phyloP scores from a whole-genome alignment of 2,329 filamentous ascomycete genomes.

The Fonsecaea pedrosoi region DNA sequence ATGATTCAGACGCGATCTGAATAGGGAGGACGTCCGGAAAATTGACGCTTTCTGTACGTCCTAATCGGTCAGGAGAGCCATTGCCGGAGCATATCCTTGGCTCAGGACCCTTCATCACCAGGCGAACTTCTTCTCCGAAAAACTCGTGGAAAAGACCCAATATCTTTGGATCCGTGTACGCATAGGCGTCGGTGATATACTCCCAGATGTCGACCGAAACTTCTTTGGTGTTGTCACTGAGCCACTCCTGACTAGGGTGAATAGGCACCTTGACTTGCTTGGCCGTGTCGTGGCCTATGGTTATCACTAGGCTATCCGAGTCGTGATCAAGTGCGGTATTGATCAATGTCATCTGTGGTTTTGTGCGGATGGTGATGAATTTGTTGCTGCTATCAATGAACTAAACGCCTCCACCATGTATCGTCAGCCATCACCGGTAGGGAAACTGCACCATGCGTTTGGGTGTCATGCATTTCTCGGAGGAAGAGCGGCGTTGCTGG shows the following conservation, averaged over 20 bases:
- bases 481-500: not conserved
- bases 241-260: conserved; percentile 61
- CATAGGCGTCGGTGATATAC: conserved; percentile 62
- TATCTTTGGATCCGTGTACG: conserved; percentile 57
- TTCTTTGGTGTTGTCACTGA: conserved; percentile 59
- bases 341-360: conserved; percentile 68
- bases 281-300: conserved; percentile 43
- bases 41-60: conserved; percentile 60
- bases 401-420: conserved; percentile 10
- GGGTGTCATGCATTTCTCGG: not conserved
- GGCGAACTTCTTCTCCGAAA: conserved; percentile 57
- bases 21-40: conserved; percentile 68
- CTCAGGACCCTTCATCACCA: conserved; percentile 68
- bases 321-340: conserved; percentile 58
- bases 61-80: conserved; percentile 60
- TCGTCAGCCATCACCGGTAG: conserved; percentile 14
- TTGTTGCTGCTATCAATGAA: conserved; percentile 63
- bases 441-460: not conserved
- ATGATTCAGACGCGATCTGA: conserved; percentile 62
- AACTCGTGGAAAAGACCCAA: conserved; percentile 63
- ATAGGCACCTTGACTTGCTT: conserved; percentile 60
- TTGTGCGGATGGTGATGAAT: conserved; percentile 68
- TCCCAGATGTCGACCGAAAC: conserved; percentile 65
- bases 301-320: conserved; percentile 57
- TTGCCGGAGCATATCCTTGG: conserved; percentile 63